Evolutionary conservation across 2,329 filamentous ascomycete genomes (phyloP).

Genomic region (Biscogniauxia mediterranea): DNA sequence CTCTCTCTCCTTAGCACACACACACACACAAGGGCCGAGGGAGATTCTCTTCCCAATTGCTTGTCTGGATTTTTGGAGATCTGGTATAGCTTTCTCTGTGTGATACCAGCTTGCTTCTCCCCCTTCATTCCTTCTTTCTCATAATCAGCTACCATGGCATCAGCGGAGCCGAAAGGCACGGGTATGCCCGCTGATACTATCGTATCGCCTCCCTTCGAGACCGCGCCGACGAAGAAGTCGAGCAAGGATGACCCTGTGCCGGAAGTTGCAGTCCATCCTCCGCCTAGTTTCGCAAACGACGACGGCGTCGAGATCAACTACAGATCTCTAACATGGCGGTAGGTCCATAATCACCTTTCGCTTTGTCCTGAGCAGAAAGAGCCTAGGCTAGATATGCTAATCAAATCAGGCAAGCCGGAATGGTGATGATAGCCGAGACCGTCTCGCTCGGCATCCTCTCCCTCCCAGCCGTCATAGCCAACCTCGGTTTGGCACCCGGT

Average conservation of each 20-base stretch:
- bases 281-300: neutral
- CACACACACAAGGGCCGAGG: too few relatives aligned
- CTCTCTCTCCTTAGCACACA: too few relatives aligned
- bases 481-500: constrained; percentile 70
- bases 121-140: neutral
- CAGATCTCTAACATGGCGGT: neutral
- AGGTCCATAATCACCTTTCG: neutral
- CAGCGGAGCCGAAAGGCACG: neutral
- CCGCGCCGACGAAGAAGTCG: neutral
- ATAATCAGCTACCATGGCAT: neutral
- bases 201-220: neutral
- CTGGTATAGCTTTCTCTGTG: neutral
- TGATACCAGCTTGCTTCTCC: neutral
- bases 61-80: neutral
- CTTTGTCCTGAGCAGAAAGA: neutral
- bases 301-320: constrained; percentile 1
- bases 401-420: constrained; percentile 41
- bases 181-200: neutral
- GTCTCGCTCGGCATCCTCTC: constrained; percentile 60
- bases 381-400: neutral
- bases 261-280: neutral
- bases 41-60: neutral
- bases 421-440: constrained; percentile 44
- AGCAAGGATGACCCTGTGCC: neutral
- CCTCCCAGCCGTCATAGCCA: constrained; percentile 71